These are phyloP conservation scores for Detonula confervacea DNA, from an alignment of 352 stramenopile genomes.

Conservation along the genomic window DNA sequence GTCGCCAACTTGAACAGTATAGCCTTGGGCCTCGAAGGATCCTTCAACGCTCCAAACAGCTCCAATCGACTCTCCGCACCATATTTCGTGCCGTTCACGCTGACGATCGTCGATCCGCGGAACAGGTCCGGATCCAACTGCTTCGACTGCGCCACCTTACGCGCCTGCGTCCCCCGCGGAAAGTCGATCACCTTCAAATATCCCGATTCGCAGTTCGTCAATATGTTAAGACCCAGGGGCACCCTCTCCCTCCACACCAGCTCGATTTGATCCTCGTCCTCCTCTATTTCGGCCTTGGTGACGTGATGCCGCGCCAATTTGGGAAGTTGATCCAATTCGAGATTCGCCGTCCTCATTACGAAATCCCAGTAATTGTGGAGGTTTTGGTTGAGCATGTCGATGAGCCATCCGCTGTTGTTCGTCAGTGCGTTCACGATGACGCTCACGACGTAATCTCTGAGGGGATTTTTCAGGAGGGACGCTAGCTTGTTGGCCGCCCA, in stretches of 20 bases:
- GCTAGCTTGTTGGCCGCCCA: constrained; percentile 85
- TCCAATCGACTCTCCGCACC: constrained; percentile 59
- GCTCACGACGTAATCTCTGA: constrained; percentile 82
- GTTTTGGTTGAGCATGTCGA: constrained; percentile 67
- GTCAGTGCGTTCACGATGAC: constrained; percentile 73
- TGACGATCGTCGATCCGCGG: constrained; percentile 79
- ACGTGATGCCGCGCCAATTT: constrained; percentile 46
- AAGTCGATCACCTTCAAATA: constrained; percentile 85
- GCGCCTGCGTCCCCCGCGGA: constrained; percentile 78
- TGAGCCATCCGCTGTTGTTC: constrained; percentile 79
- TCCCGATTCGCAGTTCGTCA: constrained; percentile 82
- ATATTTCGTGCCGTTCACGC: constrained; percentile 80
- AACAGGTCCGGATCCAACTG: constrained; percentile 82
- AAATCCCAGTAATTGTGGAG: constrained; percentile 77
- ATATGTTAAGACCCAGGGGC: constrained; percentile 83
- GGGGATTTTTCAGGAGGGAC: constrained; percentile 70
- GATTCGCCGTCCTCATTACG: constrained; percentile 76
- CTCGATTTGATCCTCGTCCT: constrained; percentile 67
- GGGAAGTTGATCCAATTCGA: constrained; percentile 52
- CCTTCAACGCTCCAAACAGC: constrained; percentile 77
- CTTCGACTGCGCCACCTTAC: constrained; percentile 68
- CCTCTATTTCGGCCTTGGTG: constrained; percentile 51
- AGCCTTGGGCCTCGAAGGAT: constrained; percentile 81
- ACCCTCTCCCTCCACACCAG: constrained; percentile 82
- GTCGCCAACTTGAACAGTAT: constrained; percentile 82